Base-by-base conservation (phyloP, 495 filamentous ascomycete genomes). In the Tuber brumale region DNA sequence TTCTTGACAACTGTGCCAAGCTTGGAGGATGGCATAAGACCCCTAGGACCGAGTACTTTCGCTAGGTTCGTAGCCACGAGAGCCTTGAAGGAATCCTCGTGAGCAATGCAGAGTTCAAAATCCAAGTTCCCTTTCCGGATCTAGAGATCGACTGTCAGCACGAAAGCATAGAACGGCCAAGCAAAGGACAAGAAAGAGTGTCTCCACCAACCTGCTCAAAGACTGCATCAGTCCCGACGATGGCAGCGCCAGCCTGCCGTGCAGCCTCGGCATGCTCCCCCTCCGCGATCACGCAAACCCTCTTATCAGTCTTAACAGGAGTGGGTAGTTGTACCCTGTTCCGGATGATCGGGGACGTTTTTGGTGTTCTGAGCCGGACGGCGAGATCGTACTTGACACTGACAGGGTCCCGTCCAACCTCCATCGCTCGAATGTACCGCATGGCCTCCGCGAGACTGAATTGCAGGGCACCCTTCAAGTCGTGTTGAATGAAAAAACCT, bases 371-470 rank as follows among this genome's bases (percentile, higher is more conserved):
- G 72, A 99, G 82, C 80, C 91, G 92, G 81, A 98, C 83, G 81
- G 91, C 88, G 69, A 97, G 81, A 82, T 98, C 95, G 86, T 99
- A 99, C 85, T 97, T 98, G 69, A 89, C 84, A 16, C 83, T 84
- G 1, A 88, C 86, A 23, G 92, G 92, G 44, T 91, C 88, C 37
- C 87, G 89, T 79, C 95, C 95, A 77, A 97, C 95, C 88, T 99
- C 95, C 76, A 91, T 89, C 51, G 95, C 95, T 74, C 93, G 92
- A 80, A 98, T 88, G 81, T 97, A 97, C 92, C 94, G 89, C 90
- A 99, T 96, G 10, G 95, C 95, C 86, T 99, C 95, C 79, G 92
- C 92, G 18, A 99, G 88, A 8, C 92, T 87, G 83, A 89, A 95
- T 78, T 92, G 90, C 48, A 93, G 85, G 78, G 90, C 85, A 78